These are phyloP conservation scores for Backusella luteola DNA, from an alignment of 192 early-diverging fungal species.

Conservation along the genomic window DNA sequence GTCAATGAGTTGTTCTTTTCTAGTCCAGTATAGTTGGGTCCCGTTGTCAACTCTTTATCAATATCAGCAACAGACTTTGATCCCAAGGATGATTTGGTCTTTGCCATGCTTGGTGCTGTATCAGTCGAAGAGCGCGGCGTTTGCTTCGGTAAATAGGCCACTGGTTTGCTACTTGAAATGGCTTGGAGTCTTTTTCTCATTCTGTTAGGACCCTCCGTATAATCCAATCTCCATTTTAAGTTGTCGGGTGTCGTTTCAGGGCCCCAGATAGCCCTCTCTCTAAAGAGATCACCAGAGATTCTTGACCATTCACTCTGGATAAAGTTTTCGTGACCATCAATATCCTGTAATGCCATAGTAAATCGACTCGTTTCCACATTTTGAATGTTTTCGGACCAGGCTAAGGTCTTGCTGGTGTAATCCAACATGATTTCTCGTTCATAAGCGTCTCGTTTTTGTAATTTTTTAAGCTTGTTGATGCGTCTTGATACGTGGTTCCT, in stretches of 20 bases:
- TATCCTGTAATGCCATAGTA: constrained; percentile 57
- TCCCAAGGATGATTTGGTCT: not conserved
- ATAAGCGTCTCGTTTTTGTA: constrained; percentile 37
- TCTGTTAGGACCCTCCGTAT: constrained; percentile 51
- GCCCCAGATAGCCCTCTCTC: constrained; percentile 66
- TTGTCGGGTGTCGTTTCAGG: constrained; percentile 28
- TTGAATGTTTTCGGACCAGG: constrained; percentile 57
- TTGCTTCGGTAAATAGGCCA: constrained; percentile 43
- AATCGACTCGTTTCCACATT: constrained; percentile 56
- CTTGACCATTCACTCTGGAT: constrained; percentile 61
- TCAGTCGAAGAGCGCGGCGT: not conserved
- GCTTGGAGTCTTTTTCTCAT: constrained; percentile 56
- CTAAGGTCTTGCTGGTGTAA: constrained; percentile 50
- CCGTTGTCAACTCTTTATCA: constrained; percentile 26
- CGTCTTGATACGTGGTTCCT: constrained; percentile 46
- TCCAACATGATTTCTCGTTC: constrained; percentile 51
- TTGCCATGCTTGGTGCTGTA: not conserved
- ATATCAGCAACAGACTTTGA: not conserved
- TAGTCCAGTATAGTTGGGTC: not conserved
- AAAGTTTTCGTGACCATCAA: constrained; percentile 54
- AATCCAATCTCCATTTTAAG: constrained; percentile 55
- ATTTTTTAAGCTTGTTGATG: constrained; percentile 50
- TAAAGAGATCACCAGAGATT: constrained; percentile 47
- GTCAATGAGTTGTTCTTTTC: not conserved
- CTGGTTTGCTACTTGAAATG: constrained; percentile 28